Evolutionary conservation across 108 stramenopile genomes (phyloP), one percentile per base, ranked within the genome.

Genomic region (Craspedostauros australis): DNA sequence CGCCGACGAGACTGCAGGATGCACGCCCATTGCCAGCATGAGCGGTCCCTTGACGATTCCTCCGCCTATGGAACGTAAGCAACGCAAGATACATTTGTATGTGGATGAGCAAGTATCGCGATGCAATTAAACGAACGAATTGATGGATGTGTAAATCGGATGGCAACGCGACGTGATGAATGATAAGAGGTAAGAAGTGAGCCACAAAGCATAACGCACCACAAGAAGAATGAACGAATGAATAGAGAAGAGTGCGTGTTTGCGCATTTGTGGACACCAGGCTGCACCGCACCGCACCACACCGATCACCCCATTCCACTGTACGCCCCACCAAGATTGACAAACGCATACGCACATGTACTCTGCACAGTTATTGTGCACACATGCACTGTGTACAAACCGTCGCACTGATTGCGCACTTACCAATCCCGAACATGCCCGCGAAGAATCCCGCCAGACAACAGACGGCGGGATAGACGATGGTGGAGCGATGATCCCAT

Each of bases 21-120:
- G 82, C 9, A 91, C 86, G 3, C 87, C 90, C 88, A 94, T 91
- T 38, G 89, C 88, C 21, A 96, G 77, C 95, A 96, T 94, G 22
- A 95, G 78, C 1, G 95, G 95, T 4, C 95, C 94, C 66, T 97
- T 95, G 21, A 95, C 87, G 53, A 97, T 95, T 24, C 93, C 94
- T 22, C 96, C 94, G 2, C 93, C 69, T 58, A 11, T 5, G n/a
- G 19, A 31, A 19, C n/a, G 20, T 24, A 37, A 21, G 15, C 1
- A 52, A 20, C 32, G 19, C 32, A 32, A 51, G 20, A 51, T 4
- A n/a, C n/a, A n/a, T n/a, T n/a, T n/a, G n/a, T n/a, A n/a, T 36
- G 12, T 12, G 34, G 12, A 36, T 12, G 34, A 36, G 34, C 12
- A 36, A 36, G 12, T 36, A 36, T 36, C 12, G 11, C 34, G 12